Percentiles rank a stretch among this genome's conserved stretches.
Conservation (phyloP, 495 filamentous ascomycete genomes). For the Aspergillus wentii region DNA sequence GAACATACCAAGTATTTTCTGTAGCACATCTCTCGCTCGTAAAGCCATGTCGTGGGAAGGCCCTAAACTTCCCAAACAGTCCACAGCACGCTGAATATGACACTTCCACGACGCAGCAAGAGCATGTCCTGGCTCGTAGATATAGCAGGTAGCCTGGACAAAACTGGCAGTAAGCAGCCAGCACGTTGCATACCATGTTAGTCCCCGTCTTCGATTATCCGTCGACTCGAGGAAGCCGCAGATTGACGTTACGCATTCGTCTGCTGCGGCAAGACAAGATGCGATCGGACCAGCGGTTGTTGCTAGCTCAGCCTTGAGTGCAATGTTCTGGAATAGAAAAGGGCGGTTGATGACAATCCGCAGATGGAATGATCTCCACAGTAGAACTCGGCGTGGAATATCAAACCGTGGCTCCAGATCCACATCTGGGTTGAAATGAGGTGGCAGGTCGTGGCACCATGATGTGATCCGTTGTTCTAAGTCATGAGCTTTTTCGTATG, state of each 20-base stretch:
- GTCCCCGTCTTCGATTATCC: conserved; percentile 10
- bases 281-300: conserved; percentile 10
- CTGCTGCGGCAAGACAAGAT: conserved; percentile 13
- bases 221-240: conserved; percentile 13
- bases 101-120: conserved; percentile 8
- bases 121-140: conserved; percentile 11
- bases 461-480: conserved; percentile 10
- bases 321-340: conserved; percentile 15
- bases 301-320: conserved; percentile 8
- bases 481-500: conserved; percentile 10
- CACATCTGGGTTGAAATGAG: conserved; percentile 8
- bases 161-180: conserved; percentile 19
- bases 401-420: conserved; percentile 11
- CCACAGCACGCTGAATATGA: conserved; percentile 13
- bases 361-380: conserved; percentile 17
- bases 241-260: conserved; percentile 14
- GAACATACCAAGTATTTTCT: conserved; percentile 13
- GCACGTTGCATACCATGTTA: conserved; percentile 19
- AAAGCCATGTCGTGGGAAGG: conserved; percentile 18
- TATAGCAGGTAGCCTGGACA: conserved; percentile 18
- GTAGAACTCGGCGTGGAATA: conserved; percentile 8
- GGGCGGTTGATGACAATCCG: conserved; percentile 19
- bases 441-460: conserved; percentile 13
- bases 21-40: conserved; percentile 11
- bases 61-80: conserved; percentile 14